Conservation (phyloP, 2,329 filamentous ascomycete species). For the Exophiala spinifera region DNA sequence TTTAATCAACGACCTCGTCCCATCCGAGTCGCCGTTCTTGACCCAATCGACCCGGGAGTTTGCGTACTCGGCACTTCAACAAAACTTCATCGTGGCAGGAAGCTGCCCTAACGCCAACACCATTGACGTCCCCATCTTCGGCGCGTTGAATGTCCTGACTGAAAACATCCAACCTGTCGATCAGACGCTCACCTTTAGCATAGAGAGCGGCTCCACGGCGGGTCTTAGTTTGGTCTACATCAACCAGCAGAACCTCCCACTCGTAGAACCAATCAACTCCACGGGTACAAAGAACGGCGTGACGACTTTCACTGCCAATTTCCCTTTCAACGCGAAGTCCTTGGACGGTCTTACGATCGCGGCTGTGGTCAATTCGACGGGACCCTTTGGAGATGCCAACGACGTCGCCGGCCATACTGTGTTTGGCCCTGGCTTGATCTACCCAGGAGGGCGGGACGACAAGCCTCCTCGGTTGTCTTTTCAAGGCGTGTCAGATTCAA, state of each 20-base stretch:
- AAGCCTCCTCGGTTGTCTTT: too few relatives aligned
- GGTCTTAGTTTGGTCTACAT: conserved; percentile 37
- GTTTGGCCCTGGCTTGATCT: conserved; percentile 38
- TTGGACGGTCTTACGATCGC: conserved; percentile 42
- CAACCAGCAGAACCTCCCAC: conserved; percentile 40
- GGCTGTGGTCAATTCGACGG: conserved; percentile 35
- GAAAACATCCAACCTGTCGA: conserved; percentile 24
- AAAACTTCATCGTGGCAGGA: conserved; percentile 57
- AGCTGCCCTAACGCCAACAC: conserved; percentile 52
- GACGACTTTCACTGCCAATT: conserved; percentile 31
- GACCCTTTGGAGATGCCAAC: conserved; percentile 32
- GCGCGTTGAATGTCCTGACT: conserved; percentile 38
- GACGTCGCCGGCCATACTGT: conserved; percentile 35
- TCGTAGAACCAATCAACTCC: conserved; percentile 33
- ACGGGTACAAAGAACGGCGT: conserved; percentile 23
- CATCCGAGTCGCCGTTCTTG: conserved; percentile 64
- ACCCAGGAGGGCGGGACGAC: too few relatives aligned
- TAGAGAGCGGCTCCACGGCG: conserved; percentile 30
- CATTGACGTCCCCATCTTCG: conserved; percentile 49
- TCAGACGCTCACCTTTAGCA: conserved; percentile 52
- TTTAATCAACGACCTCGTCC: conserved; percentile 55
- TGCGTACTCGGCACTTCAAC: conserved; percentile 61
- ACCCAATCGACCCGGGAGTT: conserved; percentile 61
- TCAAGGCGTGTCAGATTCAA: too few relatives aligned
- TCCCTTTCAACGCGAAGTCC: conserved; percentile 36